Percentiles rank a stretch among this genome's conserved stretches.
These are phyloP conservation scores for Casuarina equisetifolia DNA, from an alignment of 306 rosid species.

Conservation along the genomic window DNA sequence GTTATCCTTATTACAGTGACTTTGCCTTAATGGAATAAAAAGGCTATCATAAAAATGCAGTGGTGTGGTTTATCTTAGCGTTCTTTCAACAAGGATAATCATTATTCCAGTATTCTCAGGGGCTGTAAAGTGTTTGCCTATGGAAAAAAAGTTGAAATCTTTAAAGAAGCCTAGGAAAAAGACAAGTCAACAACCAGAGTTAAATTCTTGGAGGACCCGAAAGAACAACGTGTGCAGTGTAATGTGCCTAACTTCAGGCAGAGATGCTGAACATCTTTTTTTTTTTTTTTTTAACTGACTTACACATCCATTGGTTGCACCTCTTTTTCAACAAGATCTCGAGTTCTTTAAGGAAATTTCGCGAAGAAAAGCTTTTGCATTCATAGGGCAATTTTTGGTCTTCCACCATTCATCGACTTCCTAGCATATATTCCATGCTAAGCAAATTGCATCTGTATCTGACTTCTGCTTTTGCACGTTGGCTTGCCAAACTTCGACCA, in stretches of 20 bases:
- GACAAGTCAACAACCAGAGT: background rate
- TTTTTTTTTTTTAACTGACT: background rate
- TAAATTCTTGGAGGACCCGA: too few species aligned
- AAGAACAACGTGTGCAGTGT: too few species aligned
- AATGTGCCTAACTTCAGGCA: too few species aligned
- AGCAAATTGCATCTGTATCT: background rate
- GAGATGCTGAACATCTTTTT: too few species aligned
- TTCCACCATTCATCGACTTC: background rate
- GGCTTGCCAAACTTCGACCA: background rate
- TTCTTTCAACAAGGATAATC: slow-evolving; percentile 2
- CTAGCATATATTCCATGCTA: background rate
- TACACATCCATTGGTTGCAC: background rate
- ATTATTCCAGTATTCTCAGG: background rate
- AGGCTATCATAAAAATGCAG: background rate
- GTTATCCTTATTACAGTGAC: too few species aligned
- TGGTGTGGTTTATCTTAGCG: background rate
- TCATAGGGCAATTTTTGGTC: background rate
- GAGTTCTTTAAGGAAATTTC: background rate
- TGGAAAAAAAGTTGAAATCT: background rate
- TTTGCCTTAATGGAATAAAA: too few species aligned
- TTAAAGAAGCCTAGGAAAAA: background rate
- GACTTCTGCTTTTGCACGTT: background rate
- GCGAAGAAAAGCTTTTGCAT: background rate
- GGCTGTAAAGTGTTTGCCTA: background rate
- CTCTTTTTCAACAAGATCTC: background rate